Percentiles rank a stretch among this genome's conserved stretches.
Conservation (phyloP, 108 stramenopile species). For the Schizochytrium sp. region DNA sequence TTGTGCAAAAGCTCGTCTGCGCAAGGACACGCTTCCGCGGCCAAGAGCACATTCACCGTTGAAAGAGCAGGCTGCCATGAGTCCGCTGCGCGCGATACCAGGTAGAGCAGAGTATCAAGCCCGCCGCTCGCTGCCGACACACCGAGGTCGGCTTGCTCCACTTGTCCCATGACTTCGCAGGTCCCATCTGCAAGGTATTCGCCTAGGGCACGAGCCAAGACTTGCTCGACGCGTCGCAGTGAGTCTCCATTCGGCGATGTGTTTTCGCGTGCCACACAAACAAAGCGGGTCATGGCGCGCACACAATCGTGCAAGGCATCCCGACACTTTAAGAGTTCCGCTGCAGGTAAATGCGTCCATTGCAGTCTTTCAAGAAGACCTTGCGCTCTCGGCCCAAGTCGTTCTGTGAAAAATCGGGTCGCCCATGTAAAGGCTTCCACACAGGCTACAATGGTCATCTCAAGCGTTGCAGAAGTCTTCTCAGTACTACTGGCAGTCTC, state of each 20-base stretch:
- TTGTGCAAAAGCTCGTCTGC: not conserved
- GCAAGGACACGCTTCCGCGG: not conserved
- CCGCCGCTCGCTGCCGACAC: not conserved
- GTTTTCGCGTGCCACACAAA: not conserved
- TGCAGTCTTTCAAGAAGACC: not conserved
- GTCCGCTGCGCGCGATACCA: not conserved
- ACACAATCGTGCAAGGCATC: not conserved
- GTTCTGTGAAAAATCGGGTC: not conserved
- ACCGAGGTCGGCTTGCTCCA: not conserved
- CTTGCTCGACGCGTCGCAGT: not conserved
- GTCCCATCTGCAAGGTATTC: not conserved
- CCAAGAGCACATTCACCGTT: not conserved
- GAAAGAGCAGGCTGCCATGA: not conserved
- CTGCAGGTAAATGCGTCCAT: not conserved
- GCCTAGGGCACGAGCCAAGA: not conserved
- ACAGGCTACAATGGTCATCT: not conserved
- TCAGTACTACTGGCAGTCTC: no score
- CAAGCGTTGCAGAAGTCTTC: no score
- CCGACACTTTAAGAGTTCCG: not conserved
- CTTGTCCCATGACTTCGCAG: not conserved
- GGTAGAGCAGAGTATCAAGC: not conserved
- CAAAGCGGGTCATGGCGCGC: not conserved
- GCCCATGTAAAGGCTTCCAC: not conserved
- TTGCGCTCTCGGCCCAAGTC: not conserved
- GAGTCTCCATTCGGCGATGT: not conserved